Conservation (phyloP, 768 basidiomycete genomes). For the Boletus sp. region DNA sequence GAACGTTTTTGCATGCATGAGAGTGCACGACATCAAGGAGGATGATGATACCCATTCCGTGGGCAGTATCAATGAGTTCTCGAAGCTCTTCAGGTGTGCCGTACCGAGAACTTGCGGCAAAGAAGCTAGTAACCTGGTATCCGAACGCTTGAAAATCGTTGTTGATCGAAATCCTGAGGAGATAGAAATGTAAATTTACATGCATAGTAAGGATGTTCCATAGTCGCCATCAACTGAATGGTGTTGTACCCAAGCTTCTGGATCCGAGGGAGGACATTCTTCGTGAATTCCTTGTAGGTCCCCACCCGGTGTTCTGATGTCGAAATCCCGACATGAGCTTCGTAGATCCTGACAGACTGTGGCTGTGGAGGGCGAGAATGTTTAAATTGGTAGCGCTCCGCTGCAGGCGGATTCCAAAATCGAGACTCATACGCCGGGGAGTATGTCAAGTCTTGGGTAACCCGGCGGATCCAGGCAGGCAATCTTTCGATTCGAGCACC, state of each 20-base stretch:
- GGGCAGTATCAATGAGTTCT: conserved; percentile 92
- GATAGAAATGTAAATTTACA: conserved; percentile 49
- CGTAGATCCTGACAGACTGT: conserved; percentile 77
- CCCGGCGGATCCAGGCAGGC: conserved; percentile 92
- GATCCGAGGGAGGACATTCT: conserved; percentile 81
- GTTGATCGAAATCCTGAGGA: not conserved
- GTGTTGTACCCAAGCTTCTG: conserved; percentile 91
- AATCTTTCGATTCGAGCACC: conserved; percentile 86
- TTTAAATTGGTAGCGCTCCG: conserved; percentile 77
- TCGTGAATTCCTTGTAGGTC: conserved; percentile 93
- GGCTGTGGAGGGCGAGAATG: conserved; percentile 68
- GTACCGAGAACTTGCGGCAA: conserved; percentile 94
- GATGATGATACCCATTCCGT: conserved; percentile 87
- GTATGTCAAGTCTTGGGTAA: conserved; percentile 87
- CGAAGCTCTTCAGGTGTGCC: conserved; percentile 95
- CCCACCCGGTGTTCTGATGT: conserved; percentile 84
- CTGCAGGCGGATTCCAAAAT: conserved; percentile 94
- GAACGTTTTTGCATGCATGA: conserved; percentile 96
- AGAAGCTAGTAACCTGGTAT: conserved; percentile 97
- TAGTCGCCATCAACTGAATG: conserved; percentile 97
- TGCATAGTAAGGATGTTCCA: conserved; percentile 98
- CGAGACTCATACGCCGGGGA: conserved; percentile 94
- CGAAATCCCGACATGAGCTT: conserved; percentile 98
- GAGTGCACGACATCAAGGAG: conserved; percentile 97
- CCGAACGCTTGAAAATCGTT: conserved; percentile 70